Percentiles rank a stretch among this genome's conserved stretches.
Evolutionary conservation across 2,329 filamentous ascomycete species (phyloP).

Genomic region (Pyrenochaeta sp.): DNA sequence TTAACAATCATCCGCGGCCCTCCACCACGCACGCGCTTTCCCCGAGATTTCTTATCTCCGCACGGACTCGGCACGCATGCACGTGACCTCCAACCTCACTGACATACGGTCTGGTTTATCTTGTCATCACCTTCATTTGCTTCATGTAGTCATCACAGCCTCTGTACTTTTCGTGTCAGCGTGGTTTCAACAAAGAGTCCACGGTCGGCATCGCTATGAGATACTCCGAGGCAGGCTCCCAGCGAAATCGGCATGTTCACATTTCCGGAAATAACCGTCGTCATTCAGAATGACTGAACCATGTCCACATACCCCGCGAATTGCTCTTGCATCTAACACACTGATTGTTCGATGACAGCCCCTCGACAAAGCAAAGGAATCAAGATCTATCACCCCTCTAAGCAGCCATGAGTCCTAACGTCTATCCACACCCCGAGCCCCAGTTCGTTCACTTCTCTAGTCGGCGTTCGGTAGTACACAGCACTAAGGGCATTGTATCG

Average conservation of each 20-base stretch:
- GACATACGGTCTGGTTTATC: background rate
- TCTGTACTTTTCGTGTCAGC: slow-evolving; percentile 9
- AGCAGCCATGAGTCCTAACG: slow-evolving; percentile 36
- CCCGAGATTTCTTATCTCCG: slow-evolving; percentile 17
- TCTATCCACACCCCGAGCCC: slow-evolving; percentile 60
- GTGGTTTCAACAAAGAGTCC: slow-evolving; percentile 10
- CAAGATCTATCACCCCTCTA: slow-evolving; percentile 12
- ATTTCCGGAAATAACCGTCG: slow-evolving; percentile 42
- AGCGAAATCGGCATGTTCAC: slow-evolving; percentile 29
- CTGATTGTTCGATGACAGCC: slow-evolving; percentile 14
- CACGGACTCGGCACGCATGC: slow-evolving; percentile 24
- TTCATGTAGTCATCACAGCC: slow-evolving; percentile 14
- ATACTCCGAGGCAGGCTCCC: slow-evolving; percentile 24
- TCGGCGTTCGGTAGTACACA: slow-evolving; percentile 90
- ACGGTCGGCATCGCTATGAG: slow-evolving; percentile 9
- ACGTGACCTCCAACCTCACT: slow-evolving; percentile 32
- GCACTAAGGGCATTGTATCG: slow-evolving; percentile 88
- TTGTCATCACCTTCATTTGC: slow-evolving; percentile 3
- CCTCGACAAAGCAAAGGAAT: slow-evolving; percentile 22
- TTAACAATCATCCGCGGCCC: slow-evolving; percentile 10
- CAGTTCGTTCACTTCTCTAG: slow-evolving; percentile 75
- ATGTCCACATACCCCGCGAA: slow-evolving; percentile 12
- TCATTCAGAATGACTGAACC: slow-evolving; percentile 14
- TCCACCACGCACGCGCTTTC: slow-evolving; percentile 26
- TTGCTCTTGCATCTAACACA: background rate